Base-by-base conservation (phyloP, 805 yeast genomes). In the Ogataea saltuana region DNA sequence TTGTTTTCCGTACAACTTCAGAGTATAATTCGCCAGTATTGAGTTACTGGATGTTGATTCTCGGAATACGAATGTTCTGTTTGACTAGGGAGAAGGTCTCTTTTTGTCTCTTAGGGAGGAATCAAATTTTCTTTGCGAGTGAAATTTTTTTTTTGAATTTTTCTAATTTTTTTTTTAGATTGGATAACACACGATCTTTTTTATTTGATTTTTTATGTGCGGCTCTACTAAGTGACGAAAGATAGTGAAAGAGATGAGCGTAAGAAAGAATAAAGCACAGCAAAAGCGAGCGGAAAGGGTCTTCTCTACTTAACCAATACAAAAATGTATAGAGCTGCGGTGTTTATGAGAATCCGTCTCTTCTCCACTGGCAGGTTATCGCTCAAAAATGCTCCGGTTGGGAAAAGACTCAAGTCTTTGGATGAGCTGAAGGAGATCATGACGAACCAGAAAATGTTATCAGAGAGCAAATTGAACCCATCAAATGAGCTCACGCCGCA, bases 371-470 rank as follows among this genome's bases (percentile, higher is more conserved):
- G 13, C 13, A 11, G 13, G 6, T 13, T 12, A 6, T 12, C 12
- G 28, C 12, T 25, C 13, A 25, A 25, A 5, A 12, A 25, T 10
- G n/a, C 12, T 6, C 12, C 28, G 16, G 17, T 17, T 3, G 18
- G 19, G 12, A 20, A n/a, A 4, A 33, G 23, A 19, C 8, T 33
- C 4, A 28, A 33, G 15, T 21, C 27, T 3, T 10, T 33, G 37
- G 19, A 48, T 59, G 3, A 45, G 54, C 6, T 64, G 68, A 69
- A 55, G 44, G 45, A 20, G 56, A 59, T 37, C 36, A 53, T 22
- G 19, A 62, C 15, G 15, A 4, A 34, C n/a, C n/a, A n/a, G n/a
- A n/a, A n/a, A n/a, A n/a, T n/a, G 13, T 25, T 9, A 4, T 28
- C 31, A 6, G 8, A 6, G 9, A 5, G 15, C 9, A 16, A 4